Evolutionary conservation across 805 yeast genomes (phyloP).

Genomic region (Metschnikowia drakensbergensis): DNA sequence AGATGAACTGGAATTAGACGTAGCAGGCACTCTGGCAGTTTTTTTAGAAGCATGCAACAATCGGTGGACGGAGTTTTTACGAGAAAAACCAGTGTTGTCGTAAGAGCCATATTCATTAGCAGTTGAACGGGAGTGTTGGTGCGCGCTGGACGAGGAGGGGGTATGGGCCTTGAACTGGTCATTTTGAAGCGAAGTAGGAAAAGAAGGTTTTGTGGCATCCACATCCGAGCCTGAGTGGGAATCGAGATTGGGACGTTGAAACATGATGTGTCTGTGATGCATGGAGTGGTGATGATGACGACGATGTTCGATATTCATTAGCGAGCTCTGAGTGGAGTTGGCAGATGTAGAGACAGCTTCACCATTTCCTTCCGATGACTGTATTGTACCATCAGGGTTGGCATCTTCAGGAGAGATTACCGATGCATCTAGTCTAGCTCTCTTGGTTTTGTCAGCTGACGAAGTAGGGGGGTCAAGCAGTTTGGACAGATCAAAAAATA

Average conservation of each 20-base stretch:
- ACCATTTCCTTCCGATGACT: background rate
- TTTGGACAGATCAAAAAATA: constrained; percentile 27
- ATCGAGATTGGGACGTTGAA: constrained; percentile 23
- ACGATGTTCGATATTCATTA: constrained; percentile 9
- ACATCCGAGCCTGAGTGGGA: background rate
- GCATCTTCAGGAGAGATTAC: constrained; percentile 15
- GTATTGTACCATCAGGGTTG: background rate
- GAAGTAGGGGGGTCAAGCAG: constrained; percentile 16
- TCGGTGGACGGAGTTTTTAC: constrained; percentile 10
- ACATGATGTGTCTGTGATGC: constrained; percentile 18
- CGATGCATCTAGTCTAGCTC: constrained; percentile 17
- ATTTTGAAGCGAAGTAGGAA: background rate
- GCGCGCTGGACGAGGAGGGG: constrained; percentile 8
- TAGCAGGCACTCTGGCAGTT: constrained; percentile 8
- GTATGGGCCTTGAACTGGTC: constrained; percentile 8
- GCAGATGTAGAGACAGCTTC: constrained; percentile 8
- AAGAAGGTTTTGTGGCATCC: background rate
- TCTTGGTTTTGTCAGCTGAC: constrained; percentile 14
- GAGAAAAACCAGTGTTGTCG: constrained; percentile 7
- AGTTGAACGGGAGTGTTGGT: constrained; percentile 5
- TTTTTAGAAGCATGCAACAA: constrained; percentile 12
- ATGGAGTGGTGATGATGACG: constrained; percentile 7
- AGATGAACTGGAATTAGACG: constrained; percentile 7
- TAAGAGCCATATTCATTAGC: constrained; percentile 1
- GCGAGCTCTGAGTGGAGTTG: background rate